phyloP scores from a whole-genome alignment of 2,329 filamentous ascomycete species.

The Passalora sequoiae region DNA sequence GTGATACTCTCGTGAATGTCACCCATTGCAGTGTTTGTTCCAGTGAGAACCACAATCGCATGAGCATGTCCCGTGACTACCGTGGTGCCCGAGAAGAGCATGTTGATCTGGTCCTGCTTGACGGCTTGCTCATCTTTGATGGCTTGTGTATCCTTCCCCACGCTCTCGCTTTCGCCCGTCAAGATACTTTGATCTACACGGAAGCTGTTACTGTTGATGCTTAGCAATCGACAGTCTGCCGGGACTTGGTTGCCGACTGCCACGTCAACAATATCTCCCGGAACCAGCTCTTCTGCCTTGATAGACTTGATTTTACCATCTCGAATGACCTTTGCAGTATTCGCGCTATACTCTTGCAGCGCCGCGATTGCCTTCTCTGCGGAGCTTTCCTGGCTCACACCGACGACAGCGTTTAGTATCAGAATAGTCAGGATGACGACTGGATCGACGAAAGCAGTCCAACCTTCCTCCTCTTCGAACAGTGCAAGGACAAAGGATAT shows the following conservation, averaged over 20 bases:
- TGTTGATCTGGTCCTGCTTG: constrained; percentile 95
- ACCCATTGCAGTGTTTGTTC: constrained; percentile 86
- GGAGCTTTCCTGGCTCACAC: constrained; percentile 96
- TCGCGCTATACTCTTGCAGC: constrained; percentile 97
- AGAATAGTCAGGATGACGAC: constrained; percentile 94
- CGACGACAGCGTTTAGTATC: constrained; percentile 92
- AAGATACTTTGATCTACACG: constrained; percentile 93
- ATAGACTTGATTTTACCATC: constrained; percentile 74
- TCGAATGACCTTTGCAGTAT: constrained; percentile 89
- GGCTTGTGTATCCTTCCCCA: constrained; percentile 69
- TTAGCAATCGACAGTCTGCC: constrained; percentile 83
- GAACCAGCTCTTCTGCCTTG: constrained; percentile 95
- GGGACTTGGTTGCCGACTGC: constrained; percentile 89
- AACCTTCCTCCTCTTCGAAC: constrained; percentile 87
- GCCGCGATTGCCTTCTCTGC: constrained; percentile 98
- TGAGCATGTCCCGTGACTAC: constrained; percentile 91
- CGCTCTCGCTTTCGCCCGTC: constrained; percentile 96
- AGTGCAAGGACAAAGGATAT: constrained; percentile 91
- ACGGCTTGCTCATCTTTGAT: constrained; percentile 79
- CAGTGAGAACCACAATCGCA: constrained; percentile 85
- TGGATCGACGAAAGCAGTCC: constrained; percentile 96
- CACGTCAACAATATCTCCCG: constrained; percentile 84
- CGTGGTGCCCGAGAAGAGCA: constrained; percentile 96
- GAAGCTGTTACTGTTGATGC: constrained; percentile 96
- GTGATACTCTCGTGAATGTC: constrained; percentile 99